phyloP scores from a whole-genome alignment of 495 filamentous ascomycete genomes.

The Podospora tetraspora region DNA sequence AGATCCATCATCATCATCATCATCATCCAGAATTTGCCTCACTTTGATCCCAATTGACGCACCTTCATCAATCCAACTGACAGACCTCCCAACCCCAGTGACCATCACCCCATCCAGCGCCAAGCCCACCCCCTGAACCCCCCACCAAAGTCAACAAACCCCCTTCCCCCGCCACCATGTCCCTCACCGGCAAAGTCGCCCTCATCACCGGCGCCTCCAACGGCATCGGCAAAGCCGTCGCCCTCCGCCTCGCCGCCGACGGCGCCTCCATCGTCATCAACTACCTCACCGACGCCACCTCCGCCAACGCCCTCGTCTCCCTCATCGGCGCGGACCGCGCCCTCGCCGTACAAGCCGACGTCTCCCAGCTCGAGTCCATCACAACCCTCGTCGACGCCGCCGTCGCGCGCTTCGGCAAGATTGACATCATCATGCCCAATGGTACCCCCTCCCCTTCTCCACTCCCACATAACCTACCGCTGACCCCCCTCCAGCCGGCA shows the following conservation, averaged over 20 bases:
- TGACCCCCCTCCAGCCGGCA: constrained; percentile 36
- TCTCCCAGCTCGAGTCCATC: constrained; percentile 54
- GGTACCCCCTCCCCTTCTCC: constrained; percentile 1
- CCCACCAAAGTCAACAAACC: neutral
- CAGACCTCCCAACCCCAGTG: neutral
- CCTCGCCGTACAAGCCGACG: constrained; percentile 59
- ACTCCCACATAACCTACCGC: neutral
- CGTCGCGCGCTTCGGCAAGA: constrained; percentile 56
- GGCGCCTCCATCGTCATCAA: constrained; percentile 63
- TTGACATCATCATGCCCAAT: constrained; percentile 63
- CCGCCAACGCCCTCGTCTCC: constrained; percentile 53
- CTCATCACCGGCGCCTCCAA: constrained; percentile 63
- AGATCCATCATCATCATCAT: neutral
- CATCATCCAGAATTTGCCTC: neutral
- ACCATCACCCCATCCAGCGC: neutral
- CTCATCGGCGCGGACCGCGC: constrained; percentile 49
- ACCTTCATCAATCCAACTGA: neutral
- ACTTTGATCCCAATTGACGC: neutral
- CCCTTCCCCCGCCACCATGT: constrained; percentile 15
- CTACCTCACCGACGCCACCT: constrained; percentile 48
- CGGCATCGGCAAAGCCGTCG: constrained; percentile 60
- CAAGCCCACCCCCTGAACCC: neutral
- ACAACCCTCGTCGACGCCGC: constrained; percentile 56
- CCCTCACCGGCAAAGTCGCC: constrained; percentile 53
- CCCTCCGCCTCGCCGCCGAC: constrained; percentile 48